Conservation (phyloP, 2,329 filamentous ascomycete species). For the Arachnomyces sp. region DNA sequence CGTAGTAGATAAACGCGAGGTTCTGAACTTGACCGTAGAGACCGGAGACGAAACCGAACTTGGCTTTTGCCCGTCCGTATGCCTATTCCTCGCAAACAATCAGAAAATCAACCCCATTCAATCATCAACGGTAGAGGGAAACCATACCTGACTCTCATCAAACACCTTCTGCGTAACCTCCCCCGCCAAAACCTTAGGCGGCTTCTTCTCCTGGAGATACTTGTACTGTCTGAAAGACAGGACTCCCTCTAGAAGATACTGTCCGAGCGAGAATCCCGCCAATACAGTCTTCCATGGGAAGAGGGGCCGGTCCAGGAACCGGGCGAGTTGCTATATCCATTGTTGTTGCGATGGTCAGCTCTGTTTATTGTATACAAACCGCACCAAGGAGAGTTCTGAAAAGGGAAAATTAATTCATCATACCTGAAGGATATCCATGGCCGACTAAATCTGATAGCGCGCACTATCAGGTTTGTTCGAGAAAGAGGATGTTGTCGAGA, state of each 20-base stretch:
- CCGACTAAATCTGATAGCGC: slow-evolving; percentile 3
- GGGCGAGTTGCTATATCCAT: slow-evolving; percentile 57
- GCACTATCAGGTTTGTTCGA: too few species aligned
- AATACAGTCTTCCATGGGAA: slow-evolving; percentile 98
- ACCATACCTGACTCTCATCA: slow-evolving; percentile 74
- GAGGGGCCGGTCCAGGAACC: slow-evolving; percentile 78
- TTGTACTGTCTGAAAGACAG: slow-evolving; percentile 85
- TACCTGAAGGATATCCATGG: slow-evolving; percentile 33
- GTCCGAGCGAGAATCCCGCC: slow-evolving; percentile 84
- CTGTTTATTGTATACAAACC: not conserved
- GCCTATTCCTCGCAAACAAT: slow-evolving; percentile 43
- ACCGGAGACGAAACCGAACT: slow-evolving; percentile 73
- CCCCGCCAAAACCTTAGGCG: slow-evolving; percentile 78
- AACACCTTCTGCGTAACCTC: slow-evolving; percentile 87
- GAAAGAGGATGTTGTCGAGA: too few species aligned
- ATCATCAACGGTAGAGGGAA: not conserved
- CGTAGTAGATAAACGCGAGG: slow-evolving; percentile 78
- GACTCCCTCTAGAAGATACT: slow-evolving; percentile 85
- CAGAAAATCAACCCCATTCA: not conserved
- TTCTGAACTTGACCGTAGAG: slow-evolving; percentile 85
- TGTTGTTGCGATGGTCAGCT: not conserved
- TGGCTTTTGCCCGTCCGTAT: slow-evolving; percentile 92
- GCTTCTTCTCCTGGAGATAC: slow-evolving; percentile 68
- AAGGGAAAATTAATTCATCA: slow-evolving; percentile 1
- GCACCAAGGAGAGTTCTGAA: not conserved